Conservation (phyloP, 495 filamentous ascomycete species). For the Rhypophila decipiens region DNA sequence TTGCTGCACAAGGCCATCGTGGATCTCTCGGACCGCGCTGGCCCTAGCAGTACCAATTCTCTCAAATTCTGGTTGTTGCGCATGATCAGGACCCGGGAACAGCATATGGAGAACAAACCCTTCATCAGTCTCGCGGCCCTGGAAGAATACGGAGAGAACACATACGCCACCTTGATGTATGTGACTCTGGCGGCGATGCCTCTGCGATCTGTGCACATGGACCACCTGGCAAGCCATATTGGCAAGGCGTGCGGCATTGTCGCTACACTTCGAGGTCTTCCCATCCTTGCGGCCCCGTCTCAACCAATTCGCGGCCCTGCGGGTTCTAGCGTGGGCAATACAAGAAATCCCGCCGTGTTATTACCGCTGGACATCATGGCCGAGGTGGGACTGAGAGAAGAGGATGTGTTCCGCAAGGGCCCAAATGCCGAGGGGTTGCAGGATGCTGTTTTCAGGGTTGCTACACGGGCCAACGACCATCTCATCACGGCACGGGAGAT, state of each 20-base stretch:
- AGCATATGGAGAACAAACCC: slow-evolving; percentile 76
- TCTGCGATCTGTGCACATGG: slow-evolving; percentile 71
- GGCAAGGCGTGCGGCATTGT: slow-evolving; percentile 89
- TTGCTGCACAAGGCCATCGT: slow-evolving; percentile 65
- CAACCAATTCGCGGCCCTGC: slow-evolving; percentile 42
- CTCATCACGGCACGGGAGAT: slow-evolving; percentile 90
- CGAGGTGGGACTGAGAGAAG: slow-evolving; percentile 68
- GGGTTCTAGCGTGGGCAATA: slow-evolving; percentile 28
- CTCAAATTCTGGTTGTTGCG: slow-evolving; percentile 78
- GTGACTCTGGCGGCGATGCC: slow-evolving; percentile 72
- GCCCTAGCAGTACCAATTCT: slow-evolving; percentile 47
- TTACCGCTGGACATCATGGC: slow-evolving; percentile 90
- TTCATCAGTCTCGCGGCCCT: slow-evolving; percentile 66
- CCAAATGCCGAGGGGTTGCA: slow-evolving; percentile 67
- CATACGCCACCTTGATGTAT: slow-evolving; percentile 91
- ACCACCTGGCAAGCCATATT: slow-evolving; percentile 89
- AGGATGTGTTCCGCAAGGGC: slow-evolving; percentile 80
- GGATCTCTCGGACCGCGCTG: slow-evolving; percentile 47
- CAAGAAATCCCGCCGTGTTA: slow-evolving; percentile 40
- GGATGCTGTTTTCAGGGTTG: slow-evolving; percentile 87
- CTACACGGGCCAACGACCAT: slow-evolving; percentile 90
- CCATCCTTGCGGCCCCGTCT: slow-evolving; percentile 72
- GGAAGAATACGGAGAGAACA: slow-evolving; percentile 87
- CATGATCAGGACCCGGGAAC: slow-evolving; percentile 71
- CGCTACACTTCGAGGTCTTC: slow-evolving; percentile 75